These are phyloP conservation scores for Trichoderma harzianum DNA, from an alignment of 2,329 filamentous ascomycete species.

Conservation along the genomic window DNA sequence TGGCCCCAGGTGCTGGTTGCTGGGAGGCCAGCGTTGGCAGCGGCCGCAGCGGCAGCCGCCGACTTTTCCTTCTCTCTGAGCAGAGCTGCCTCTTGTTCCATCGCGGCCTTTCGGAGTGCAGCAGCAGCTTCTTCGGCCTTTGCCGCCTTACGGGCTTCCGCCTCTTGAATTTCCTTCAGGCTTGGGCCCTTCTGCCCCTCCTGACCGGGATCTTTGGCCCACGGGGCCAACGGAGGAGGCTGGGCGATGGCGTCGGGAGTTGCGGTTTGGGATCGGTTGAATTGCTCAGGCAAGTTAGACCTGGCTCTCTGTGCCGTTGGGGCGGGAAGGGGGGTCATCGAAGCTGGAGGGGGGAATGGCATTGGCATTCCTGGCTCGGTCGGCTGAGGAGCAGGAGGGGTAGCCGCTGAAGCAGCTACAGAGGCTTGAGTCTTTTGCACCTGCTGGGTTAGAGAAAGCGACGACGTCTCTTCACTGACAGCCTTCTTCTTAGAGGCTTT, in stretches of 20 bases:
- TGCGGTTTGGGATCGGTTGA: constrained; percentile 68
- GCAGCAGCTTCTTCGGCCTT: constrained; percentile 80
- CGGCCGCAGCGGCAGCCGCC: constrained; percentile 44
- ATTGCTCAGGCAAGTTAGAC: constrained; percentile 77
- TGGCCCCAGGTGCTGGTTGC: constrained; percentile 88
- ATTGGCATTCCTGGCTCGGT: constrained; percentile 65
- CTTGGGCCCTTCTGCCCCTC: constrained; percentile 78
- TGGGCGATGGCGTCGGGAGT: constrained; percentile 61
- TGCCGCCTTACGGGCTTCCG: constrained; percentile 88
- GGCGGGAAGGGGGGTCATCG: constrained; percentile 78
- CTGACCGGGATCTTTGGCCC: constrained; percentile 80
- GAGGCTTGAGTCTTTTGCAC: constrained; percentile 69
- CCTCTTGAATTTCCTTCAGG: constrained; percentile 93
- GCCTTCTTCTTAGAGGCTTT: constrained; percentile 34
- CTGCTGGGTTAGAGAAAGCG: constrained; percentile 74
- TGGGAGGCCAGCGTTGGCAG: constrained; percentile 74
- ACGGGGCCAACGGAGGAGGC: constrained; percentile 79
- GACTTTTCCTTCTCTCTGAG: constrained; percentile 57
- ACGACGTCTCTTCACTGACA: constrained; percentile 29
- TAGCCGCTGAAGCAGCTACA: constrained; percentile 34
- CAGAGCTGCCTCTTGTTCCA: constrained; percentile 72
- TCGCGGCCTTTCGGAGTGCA: constrained; percentile 69
- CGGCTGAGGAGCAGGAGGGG: constrained; percentile 39
- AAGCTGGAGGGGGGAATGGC: constrained; percentile 69
- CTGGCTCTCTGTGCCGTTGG: constrained; percentile 82